Percentiles rank a stretch among this genome's conserved stretches.
phyloP scores from a whole-genome alignment of 2,329 filamentous ascomycete genomes.

The Cyanodermella asteris region DNA sequence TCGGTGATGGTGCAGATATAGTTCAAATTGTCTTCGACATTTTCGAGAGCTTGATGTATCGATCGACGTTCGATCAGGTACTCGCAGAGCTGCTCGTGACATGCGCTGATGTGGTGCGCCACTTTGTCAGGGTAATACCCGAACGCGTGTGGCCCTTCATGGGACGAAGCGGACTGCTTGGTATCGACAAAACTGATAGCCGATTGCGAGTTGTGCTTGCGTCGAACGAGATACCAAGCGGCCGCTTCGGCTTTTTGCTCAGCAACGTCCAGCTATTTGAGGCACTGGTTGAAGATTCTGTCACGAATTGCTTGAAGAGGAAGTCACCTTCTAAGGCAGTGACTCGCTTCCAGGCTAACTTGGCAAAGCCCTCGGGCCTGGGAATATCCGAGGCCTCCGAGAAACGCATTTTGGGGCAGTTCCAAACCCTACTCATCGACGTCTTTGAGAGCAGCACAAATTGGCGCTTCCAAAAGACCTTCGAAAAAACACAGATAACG shows the following conservation, averaged over 20 bases:
- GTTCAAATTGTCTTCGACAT: conserved; percentile 65
- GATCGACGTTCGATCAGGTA: conserved; percentile 20
- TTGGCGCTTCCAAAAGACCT: conserved; percentile 56
- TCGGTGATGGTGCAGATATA: conserved; percentile 57
- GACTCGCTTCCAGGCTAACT: conserved; percentile 25
- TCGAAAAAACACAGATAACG: conserved; percentile 48
- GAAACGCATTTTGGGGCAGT: conserved; percentile 45
- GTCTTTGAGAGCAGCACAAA: conserved; percentile 67
- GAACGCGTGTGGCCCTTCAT: conserved; percentile 81
- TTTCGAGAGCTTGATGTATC: conserved; percentile 45
- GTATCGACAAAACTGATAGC: conserved; percentile 52
- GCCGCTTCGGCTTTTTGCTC: conserved; percentile 55
- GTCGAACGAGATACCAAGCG: conserved; percentile 56
- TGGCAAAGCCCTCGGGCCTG: conserved; percentile 33
- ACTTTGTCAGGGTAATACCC: conserved; percentile 49
- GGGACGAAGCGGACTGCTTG: conserved; percentile 57
- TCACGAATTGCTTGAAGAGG: conserved; percentile 45
- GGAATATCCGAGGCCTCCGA: conserved; percentile 62
- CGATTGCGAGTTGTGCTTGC: conserved; percentile 59
- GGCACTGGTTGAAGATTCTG: conserved; percentile 52
- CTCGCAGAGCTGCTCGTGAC: conserved; percentile 45
- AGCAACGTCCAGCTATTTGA: conserved; percentile 55
- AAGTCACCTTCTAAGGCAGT: conserved; percentile 32
- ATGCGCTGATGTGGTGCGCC: conserved; percentile 60
- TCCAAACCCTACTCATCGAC: conserved; percentile 56